Evolutionary conservation across 805 yeast species (phyloP).

Genomic region (Barnettozyma sp.): DNA sequence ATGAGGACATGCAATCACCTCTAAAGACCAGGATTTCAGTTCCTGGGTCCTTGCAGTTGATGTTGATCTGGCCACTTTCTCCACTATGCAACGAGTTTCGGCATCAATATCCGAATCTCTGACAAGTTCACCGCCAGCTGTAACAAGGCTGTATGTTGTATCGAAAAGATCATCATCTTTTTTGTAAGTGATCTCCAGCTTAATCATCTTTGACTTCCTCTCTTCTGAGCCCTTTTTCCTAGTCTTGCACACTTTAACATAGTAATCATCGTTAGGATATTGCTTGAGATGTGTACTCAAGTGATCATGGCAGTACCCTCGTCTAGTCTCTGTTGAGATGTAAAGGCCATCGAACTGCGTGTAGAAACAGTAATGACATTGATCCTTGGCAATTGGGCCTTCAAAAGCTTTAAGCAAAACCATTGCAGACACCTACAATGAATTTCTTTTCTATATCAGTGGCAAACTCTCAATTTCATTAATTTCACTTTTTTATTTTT

Average conservation of each 20-base stretch:
- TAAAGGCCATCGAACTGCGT: constrained; percentile 65
- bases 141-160: constrained; percentile 19
- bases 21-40: constrained; percentile 88
- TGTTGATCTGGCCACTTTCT: constrained; percentile 45
- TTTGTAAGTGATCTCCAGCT: constrained; percentile 59
- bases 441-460: no score
- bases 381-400: constrained; percentile 64
- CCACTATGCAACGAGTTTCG: constrained; percentile 25
- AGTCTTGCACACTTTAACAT: constrained; percentile 50
- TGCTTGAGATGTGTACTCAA: constrained; percentile 48
- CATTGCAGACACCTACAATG: neutral
- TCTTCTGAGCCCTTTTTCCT: constrained; percentile 30
- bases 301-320: constrained; percentile 61
- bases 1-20: constrained; percentile 75
- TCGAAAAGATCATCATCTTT: constrained; percentile 59
- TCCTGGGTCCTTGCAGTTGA: constrained; percentile 60
- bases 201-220: constrained; percentile 41
- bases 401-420: constrained; percentile 7
- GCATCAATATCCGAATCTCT: constrained; percentile 19
- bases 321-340: constrained; percentile 68
- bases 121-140: constrained; percentile 27
- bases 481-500: no score
- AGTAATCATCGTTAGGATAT: constrained; percentile 44
- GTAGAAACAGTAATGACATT: constrained; percentile 82
- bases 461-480: no score